phyloP scores from a whole-genome alignment of 169 alveolate species.

The Plasmodium gaboni region DNA sequence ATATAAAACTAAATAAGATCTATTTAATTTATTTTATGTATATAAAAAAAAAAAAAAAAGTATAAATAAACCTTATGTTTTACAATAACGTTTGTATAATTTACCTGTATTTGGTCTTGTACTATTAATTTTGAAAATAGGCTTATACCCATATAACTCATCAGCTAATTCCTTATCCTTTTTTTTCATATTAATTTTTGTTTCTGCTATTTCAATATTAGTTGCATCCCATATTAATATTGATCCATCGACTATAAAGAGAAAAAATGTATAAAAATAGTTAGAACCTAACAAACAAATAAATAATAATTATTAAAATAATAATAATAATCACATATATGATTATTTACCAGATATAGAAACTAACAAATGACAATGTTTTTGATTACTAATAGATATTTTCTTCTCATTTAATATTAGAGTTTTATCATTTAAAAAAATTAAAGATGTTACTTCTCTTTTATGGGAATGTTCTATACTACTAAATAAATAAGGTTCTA shows the following conservation, averaged over 20 bases:
- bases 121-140: conserved; percentile 53
- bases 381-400: conserved; percentile 54
- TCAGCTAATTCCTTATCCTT: conserved; percentile 55
- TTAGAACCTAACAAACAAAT: not conserved
- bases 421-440: conserved; percentile 54
- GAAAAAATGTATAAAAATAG: not conserved
- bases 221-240: conserved; percentile 73
- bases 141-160: conserved; percentile 64
- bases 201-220: conserved; percentile 48
- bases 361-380: conserved; percentile 46
- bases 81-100: not conserved
- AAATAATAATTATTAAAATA: conserved; percentile 11
- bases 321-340: not conserved
- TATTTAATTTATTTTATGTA: not conserved
- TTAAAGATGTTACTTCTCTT: conserved; percentile 70
- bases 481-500: conserved; percentile 72
- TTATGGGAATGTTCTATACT: conserved; percentile 64
- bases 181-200: conserved; percentile 38
- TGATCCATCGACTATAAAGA: conserved; percentile 45
- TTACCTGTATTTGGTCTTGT: conserved; percentile 74
- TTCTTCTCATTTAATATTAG: conserved; percentile 47
- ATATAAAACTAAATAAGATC: not conserved
- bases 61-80: not conserved
- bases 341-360: conserved; percentile 31
- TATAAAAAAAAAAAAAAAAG: not conserved